Base-by-base conservation (phyloP, 192 early-diverging fungal genomes). In the Paraglomus brasilianum region DNA sequence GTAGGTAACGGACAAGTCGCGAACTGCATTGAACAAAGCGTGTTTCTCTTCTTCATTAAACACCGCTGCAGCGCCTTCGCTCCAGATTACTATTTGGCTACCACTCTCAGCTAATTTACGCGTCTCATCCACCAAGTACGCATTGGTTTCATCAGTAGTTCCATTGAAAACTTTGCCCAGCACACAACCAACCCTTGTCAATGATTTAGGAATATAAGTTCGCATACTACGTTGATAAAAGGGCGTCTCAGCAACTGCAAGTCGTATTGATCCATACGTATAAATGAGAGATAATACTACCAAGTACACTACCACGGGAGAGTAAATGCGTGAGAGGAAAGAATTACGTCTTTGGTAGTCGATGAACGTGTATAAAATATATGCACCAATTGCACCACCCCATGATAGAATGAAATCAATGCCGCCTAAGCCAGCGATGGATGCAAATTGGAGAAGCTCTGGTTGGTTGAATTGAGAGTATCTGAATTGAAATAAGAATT, bases 61-160 rank as follows among this genome's bases (percentile, higher is more conserved):
- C 1, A 71, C 46, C 0, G 1, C 17, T 10, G 50, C 58, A 5
- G 65, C 13, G 0, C 50, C 55, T 47, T 79, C 77, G 22, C 70
- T 70, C 77, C 77, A 79, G 15, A 79, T 58, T 4, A 79, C 49
- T 40, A 79, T 73, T 50, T 79, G 48, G 36, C 68, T 75, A 3
- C 74, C 74, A 15, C 50, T 24, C 38, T 56, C 53, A 8, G 74
- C 74, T 19, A 75, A 53, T 7, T 71, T 63, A 14, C 47, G 24
- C 2, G 77, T 79, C 46, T 69, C 52, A 42, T 75, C 15, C n/a
- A 65, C 50, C 17, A 50, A 65, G 50, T 19, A 19, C 9, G n/a
- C 30, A 15, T 10, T 22, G 10, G 38, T 4, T 13, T 19, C 21
- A 39, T 17, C 1, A 17, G 14, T 22, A 39, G 9, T 40, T 30